Evolutionary conservation across 2,329 filamentous ascomycete species (phyloP).

Genomic region (Aciculosporium take): DNA sequence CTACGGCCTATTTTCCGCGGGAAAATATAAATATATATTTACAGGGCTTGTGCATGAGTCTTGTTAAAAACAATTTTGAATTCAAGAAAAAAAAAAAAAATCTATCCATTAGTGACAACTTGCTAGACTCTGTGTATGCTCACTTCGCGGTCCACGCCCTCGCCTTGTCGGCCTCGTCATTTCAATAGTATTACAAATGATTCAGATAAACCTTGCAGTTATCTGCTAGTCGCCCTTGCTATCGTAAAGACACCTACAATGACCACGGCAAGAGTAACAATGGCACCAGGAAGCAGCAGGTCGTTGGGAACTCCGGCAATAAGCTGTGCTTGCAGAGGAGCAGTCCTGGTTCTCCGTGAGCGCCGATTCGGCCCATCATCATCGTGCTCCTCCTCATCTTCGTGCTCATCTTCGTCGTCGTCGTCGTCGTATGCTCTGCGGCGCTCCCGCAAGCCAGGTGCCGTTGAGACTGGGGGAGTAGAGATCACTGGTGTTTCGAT

Average conservation of each 20-base stretch:
- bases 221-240: conserved; percentile 49
- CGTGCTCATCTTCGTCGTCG: conserved; percentile 37
- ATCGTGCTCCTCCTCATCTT: conserved; percentile 39
- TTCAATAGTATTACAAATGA: conserved; percentile 17
- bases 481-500: conserved; percentile 25
- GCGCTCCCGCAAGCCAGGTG: conserved; percentile 34
- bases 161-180: conserved; percentile 18
- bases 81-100: neutral
- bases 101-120: conserved; percentile 5
- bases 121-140: conserved; percentile 14
- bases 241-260: conserved; percentile 90
- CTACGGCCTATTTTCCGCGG: too few relatives aligned
- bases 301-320: conserved; percentile 92
- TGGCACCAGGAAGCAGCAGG: conserved; percentile 78
- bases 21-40: too few relatives aligned
- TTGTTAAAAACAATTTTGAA: neutral
- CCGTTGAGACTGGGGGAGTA: conserved; percentile 35
- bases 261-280: conserved; percentile 87
- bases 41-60: too few relatives aligned
- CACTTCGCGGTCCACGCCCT: conserved; percentile 20
- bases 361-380: conserved; percentile 33
- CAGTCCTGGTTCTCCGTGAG: conserved; percentile 24
- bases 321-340: conserved; percentile 53
- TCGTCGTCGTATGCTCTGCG: conserved; percentile 34
- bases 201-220: conserved; percentile 13